Evolutionary conservation across 768 basidiomycete species (phyloP).

Genomic region (Naganishia vaughanmartiniae): DNA sequence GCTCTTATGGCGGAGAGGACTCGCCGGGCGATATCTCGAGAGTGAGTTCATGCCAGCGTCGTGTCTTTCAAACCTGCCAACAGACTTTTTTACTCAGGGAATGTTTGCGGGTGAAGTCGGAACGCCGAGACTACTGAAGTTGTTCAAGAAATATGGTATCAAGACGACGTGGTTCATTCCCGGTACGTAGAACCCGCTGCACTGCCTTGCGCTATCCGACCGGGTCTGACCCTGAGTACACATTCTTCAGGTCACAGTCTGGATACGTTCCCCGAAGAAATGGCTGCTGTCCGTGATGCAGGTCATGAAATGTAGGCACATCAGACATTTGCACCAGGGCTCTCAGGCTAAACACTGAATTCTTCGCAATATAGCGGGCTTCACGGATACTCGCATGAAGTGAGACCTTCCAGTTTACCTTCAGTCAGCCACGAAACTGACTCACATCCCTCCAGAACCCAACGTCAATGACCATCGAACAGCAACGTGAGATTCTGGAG

Average conservation of each 20-base stretch:
- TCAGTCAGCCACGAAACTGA: constrained; percentile 10
- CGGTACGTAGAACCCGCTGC: constrained; percentile 55
- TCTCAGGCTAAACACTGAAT: neutral
- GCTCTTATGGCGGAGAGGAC: constrained; percentile 73
- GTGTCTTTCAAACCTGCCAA: constrained; percentile 24
- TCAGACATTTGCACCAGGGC: constrained; percentile 30
- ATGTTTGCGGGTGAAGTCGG: constrained; percentile 77
- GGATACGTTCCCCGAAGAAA: constrained; percentile 70
- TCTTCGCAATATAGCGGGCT: constrained; percentile 53
- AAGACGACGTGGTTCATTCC: constrained; percentile 75
- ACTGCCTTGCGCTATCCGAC: neutral
- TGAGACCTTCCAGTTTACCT: constrained; percentile 35
- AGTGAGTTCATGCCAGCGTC: constrained; percentile 37
- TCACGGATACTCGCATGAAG: constrained; percentile 72
- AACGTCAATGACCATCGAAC: constrained; percentile 60
- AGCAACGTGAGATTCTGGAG: constrained; percentile 70
- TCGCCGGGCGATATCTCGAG: constrained; percentile 68
- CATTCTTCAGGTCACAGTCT: constrained; percentile 62
- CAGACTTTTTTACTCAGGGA: constrained; percentile 51
- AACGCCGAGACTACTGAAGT: constrained; percentile 64
- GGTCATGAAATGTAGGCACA: constrained; percentile 64
- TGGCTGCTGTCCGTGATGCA: constrained; percentile 67
- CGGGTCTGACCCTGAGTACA: neutral
- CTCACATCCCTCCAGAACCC: constrained; percentile 56
- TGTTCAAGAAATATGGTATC: constrained; percentile 69